phyloP scores from a whole-genome alignment of 2,329 filamentous ascomycete genomes.

The Macrophomina phaseolina region DNA sequence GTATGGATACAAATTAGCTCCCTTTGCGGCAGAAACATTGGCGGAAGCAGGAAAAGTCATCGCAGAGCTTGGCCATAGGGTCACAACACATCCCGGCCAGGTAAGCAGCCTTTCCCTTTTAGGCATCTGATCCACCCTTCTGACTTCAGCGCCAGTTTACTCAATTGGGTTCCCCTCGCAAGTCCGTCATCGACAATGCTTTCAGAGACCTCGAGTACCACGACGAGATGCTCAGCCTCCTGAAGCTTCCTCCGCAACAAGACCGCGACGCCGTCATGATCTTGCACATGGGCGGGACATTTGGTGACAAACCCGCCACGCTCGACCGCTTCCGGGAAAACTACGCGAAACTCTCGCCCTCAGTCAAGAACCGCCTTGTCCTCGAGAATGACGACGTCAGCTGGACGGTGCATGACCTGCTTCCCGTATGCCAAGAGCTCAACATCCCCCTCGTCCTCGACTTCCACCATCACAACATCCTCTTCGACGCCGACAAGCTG shows the following conservation, averaged over 20 bases:
- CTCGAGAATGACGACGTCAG: constrained; percentile 94
- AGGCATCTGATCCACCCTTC: constrained; percentile 8
- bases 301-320: constrained; percentile 83
- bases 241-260: constrained; percentile 77
- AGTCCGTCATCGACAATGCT: constrained; percentile 76
- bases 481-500: constrained; percentile 75
- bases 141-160: constrained; percentile 66
- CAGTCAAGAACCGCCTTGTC: constrained; percentile 80
- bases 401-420: constrained; percentile 89
- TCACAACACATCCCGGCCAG: constrained; percentile 90
- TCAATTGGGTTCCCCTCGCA: constrained; percentile 82
- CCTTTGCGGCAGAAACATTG: constrained; percentile 80
- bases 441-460: constrained; percentile 92
- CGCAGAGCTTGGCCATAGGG: constrained; percentile 77
- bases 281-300: constrained; percentile 88
- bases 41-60: constrained; percentile 78
- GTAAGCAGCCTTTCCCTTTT: constrained; percentile 40
- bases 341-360: constrained; percentile 69
- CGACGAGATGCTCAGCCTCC: constrained; percentile 78
- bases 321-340: constrained; percentile 78
- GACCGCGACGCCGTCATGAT: constrained; percentile 93
- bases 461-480: constrained; percentile 94
- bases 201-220: constrained; percentile 88
- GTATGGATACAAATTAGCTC: constrained; percentile 82
- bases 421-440: constrained; percentile 91